Conservation (phyloP, 306 rosid species). For the Benincasa hispida region DNA sequence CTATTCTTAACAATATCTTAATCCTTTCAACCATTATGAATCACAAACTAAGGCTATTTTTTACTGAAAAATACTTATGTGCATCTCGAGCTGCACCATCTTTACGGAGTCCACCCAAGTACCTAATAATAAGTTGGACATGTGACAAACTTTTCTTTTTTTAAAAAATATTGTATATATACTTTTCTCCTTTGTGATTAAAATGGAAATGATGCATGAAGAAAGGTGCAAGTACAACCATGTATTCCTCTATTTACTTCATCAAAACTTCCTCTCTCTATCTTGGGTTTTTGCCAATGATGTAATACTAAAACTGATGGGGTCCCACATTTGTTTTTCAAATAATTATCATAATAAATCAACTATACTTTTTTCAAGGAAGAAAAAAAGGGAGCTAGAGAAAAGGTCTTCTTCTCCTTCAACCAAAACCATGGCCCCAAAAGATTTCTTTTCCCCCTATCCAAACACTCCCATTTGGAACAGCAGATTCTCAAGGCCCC, state of each 20-base stretch:
- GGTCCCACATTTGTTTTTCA: neutral
- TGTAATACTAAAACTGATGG: neutral
- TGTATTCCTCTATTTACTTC: neutral
- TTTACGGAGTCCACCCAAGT: no score
- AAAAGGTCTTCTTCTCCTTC: neutral
- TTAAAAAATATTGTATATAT: no score
- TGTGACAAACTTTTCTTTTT: no score
- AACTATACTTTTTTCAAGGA: neutral
- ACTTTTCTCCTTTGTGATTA: no score
- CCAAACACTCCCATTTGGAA: constrained; percentile 9
- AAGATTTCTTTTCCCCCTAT: constrained; percentile 6
- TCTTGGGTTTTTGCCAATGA: neutral
- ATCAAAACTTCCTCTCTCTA: neutral
- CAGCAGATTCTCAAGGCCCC: constrained; percentile 5
- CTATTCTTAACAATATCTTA: constrained; percentile 1
- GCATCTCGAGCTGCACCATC: no score
- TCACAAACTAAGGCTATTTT: neutral
- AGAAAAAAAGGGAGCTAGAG: neutral
- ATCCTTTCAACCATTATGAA: neutral
- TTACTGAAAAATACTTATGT: neutral
- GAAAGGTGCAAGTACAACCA: no score
- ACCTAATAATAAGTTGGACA: no score
- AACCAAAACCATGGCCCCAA: constrained; percentile 8
- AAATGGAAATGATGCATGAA: no score
- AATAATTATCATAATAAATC: neutral